A percentile compares a stretch with the other conserved stretches of the same genome.
Conservation (phyloP, 805 yeast species). For the Vanderwaltozyma verrucispora region DNA sequence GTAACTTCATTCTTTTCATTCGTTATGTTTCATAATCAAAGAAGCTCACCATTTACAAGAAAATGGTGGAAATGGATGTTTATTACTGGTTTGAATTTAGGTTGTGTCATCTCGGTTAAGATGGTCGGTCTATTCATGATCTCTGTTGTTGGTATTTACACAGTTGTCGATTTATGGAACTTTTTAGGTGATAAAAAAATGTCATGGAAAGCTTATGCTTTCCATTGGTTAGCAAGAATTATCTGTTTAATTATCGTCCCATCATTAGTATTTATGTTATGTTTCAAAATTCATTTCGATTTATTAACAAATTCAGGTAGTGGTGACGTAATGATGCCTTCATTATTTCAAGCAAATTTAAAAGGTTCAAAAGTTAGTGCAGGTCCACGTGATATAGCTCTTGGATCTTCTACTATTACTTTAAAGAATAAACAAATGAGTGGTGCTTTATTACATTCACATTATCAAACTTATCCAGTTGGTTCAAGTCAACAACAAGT, state of each 20-base stretch:
- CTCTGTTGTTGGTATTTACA: slow-evolving; percentile 78
- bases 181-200: slow-evolving; percentile 60
- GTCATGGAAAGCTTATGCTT: slow-evolving; percentile 37
- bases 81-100: slow-evolving; percentile 75
- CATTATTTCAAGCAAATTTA: slow-evolving; percentile 72
- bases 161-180: slow-evolving; percentile 78
- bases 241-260: slow-evolving; percentile 57
- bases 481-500: slow-evolving; percentile 93
- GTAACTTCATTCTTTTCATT: slow-evolving; percentile 56
- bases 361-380: slow-evolving; percentile 52
- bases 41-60: slow-evolving; percentile 44
- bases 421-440: slow-evolving; percentile 59
- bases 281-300: slow-evolving; percentile 71
- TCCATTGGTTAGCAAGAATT: slow-evolving; percentile 60
- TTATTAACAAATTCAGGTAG: slow-evolving; percentile 70
- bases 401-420: slow-evolving; percentile 44
- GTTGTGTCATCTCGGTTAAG: slow-evolving; percentile 86
- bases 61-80: slow-evolving; percentile 95
- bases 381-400: slow-evolving; percentile 63
- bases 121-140: slow-evolving; percentile 95
- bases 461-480: slow-evolving; percentile 75
- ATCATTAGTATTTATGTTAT: slow-evolving; percentile 45
- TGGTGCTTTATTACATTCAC: slow-evolving; percentile 76
- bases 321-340: slow-evolving; percentile 72
- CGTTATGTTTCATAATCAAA: slow-evolving; percentile 42